Percentiles rank a stretch among this genome's conserved stretches.
Evolutionary conservation across 768 basidiomycete species (phyloP).

Genomic region (Astraeus odoratus): DNA sequence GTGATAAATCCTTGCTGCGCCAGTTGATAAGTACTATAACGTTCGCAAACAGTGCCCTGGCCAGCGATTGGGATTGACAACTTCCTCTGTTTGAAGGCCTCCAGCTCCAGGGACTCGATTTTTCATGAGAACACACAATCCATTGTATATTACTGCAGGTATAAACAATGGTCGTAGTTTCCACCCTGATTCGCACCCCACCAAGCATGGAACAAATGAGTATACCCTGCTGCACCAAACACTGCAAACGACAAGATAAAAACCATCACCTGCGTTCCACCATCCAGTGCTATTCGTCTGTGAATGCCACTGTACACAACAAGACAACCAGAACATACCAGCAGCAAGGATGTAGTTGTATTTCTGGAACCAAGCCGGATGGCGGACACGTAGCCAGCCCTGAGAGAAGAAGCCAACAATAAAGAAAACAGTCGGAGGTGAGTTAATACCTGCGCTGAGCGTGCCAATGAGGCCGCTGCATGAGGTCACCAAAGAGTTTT

Average conservation of each 20-base stretch:
- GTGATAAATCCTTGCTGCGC: too few species aligned
- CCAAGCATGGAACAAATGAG: conserved; percentile 48
- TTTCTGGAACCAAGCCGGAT: conserved; percentile 60
- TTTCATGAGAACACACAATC: too few species aligned
- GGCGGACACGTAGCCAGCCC: conserved; percentile 46
- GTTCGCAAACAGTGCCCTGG: too few species aligned
- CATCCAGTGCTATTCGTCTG: neutral
- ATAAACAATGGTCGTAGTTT: conserved; percentile 27
- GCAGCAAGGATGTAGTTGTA: conserved; percentile 43
- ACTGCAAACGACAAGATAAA: conserved; percentile 61
- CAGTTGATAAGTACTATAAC: too few species aligned
- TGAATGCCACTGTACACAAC: conserved; percentile 34
- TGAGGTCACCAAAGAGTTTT: conserved; percentile 7
- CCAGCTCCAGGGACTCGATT: too few species aligned
- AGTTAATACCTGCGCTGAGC: conserved; percentile 44
- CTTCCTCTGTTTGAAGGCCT: too few species aligned
- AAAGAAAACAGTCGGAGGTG: conserved; percentile 39
- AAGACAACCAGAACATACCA: conserved; percentile 60
- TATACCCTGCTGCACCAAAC: conserved; percentile 45
- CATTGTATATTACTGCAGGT: too few species aligned
- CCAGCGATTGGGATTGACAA: too few species aligned
- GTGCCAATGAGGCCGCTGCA: neutral
- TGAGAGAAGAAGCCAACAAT: conserved; percentile 54
- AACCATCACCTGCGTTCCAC: conserved; percentile 44
- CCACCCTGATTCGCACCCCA: conserved; percentile 53